phyloP scores from a whole-genome alignment of 2,329 filamentous ascomycete genomes.

The Alternaria longipes region DNA sequence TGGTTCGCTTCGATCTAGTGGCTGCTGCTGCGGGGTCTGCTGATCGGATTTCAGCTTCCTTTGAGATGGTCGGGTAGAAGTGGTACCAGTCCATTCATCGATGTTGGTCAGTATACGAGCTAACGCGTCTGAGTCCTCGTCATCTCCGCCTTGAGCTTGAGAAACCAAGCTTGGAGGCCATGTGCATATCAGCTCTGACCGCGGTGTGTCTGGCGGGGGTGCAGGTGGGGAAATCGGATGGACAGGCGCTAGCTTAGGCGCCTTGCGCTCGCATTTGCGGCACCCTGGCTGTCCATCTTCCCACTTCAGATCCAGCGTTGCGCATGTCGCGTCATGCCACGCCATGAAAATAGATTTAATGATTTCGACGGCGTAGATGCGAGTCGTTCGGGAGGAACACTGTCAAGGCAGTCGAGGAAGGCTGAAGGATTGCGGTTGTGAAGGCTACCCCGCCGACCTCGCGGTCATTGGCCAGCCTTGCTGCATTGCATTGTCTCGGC shows the following conservation, averaged over 20 bases:
- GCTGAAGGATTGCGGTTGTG: not conserved
- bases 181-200: conserved; percentile 1
- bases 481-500: not conserved
- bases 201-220: not conserved
- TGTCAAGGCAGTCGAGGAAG: not conserved
- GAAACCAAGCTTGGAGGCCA: not conserved
- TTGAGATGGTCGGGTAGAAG: not conserved
- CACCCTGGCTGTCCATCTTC: not conserved
- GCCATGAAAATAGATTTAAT: not conserved
- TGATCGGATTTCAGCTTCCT: not conserved
- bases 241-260: not conserved
- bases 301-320: not conserved
- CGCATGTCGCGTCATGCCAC: not conserved
- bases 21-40: not conserved
- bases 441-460: not conserved
- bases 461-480: not conserved
- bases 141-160: not conserved
- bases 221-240: not conserved
- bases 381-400: too few relatives aligned
- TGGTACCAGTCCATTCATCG: not conserved
- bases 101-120: not conserved
- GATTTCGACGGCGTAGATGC: not conserved
- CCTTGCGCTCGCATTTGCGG: not conserved
- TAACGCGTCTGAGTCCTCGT: not conserved
- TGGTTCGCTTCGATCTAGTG: too few relatives aligned